These are phyloP conservation scores for Sideroxylon spinosum DNA, from an alignment of 179 eudicot species.

Conservation along the genomic window DNA sequence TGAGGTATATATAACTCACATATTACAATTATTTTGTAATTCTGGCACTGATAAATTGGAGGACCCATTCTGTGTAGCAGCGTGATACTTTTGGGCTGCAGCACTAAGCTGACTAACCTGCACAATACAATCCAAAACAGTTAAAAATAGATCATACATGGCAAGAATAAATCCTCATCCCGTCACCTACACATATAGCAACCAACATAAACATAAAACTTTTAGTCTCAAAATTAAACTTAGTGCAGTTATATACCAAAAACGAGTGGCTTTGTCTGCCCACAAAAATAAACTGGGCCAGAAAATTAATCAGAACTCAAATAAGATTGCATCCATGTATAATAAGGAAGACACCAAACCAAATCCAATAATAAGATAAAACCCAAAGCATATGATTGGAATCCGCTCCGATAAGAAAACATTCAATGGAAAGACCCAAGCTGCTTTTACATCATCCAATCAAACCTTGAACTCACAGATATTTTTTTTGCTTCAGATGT, in stretches of 20 bases:
- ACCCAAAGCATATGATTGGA: not conserved
- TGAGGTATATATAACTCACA: constrained; percentile 40
- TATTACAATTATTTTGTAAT: constrained; percentile 83
- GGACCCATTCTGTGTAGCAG: constrained; percentile 78
- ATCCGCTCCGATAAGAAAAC: not conserved
- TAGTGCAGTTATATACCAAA: not conserved
- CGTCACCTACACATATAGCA: not conserved
- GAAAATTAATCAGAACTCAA: not conserved
- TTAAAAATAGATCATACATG: not conserved
- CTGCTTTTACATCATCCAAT: not conserved
- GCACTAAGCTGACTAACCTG: constrained; percentile 30
- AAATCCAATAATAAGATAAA: not conserved
- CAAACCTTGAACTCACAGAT: not conserved
- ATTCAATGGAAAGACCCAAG: not conserved
- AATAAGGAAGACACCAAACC: not conserved
- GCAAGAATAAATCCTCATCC: not conserved
- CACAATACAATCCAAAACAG: not conserved
- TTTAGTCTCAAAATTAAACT: not conserved
- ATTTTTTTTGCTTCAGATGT: not conserved
- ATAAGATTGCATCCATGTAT: not conserved
- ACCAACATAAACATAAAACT: not conserved
- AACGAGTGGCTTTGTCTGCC: not conserved
- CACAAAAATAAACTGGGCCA: not conserved
- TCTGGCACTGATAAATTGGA: constrained; percentile 64
- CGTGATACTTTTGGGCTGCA: constrained; percentile 51